Evolutionary conservation across 495 filamentous ascomycete genomes (phyloP).

Genomic region (Rhizodiscina lignyota): DNA sequence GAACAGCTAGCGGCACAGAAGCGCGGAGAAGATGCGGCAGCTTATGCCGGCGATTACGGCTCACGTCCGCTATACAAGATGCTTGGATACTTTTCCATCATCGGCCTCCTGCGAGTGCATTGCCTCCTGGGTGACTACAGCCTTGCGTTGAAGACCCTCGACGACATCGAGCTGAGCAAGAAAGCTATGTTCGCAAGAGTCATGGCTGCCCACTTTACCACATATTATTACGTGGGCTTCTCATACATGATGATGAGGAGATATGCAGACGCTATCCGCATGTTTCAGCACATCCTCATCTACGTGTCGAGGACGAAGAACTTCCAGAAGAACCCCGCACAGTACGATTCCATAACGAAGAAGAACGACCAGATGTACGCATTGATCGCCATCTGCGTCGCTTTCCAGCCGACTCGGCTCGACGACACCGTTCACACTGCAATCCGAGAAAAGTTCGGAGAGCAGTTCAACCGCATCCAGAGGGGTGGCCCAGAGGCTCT

Average conservation of each 20-base stretch:
- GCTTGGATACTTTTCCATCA: slow-evolving; percentile 98
- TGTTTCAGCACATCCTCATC: slow-evolving; percentile 98
- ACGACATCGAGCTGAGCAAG: slow-evolving; percentile 99
- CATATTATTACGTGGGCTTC: slow-evolving; percentile 99
- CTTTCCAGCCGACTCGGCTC: slow-evolving; percentile 88
- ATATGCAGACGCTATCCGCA: slow-evolving; percentile 96
- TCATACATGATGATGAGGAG: slow-evolving; percentile 99
- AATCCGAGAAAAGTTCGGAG: slow-evolving; percentile 94
- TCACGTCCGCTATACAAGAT: slow-evolving; percentile 86
- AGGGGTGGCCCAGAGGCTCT: slow-evolving; percentile 87
- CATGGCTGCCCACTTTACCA: slow-evolving; percentile 99
- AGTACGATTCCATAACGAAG: slow-evolving; percentile 96
- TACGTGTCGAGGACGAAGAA: slow-evolving; percentile 99
- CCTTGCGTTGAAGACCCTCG: slow-evolving; percentile 92
- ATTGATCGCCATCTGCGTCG: slow-evolving; percentile 94
- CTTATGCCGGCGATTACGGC: slow-evolving; percentile 87
- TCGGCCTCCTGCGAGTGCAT: slow-evolving; percentile 91
- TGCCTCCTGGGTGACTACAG: slow-evolving; percentile 95
- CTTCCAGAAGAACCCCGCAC: slow-evolving; percentile 96
- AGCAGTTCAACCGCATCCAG: slow-evolving; percentile 90
- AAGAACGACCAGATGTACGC: slow-evolving; percentile 99
- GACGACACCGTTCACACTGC: slow-evolving; percentile 99
- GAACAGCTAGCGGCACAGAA: slow-evolving; percentile 93
- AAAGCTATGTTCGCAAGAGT: slow-evolving; percentile 99
- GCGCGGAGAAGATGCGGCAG: slow-evolving; percentile 69